Conservation (phyloP, 345 rosid genomes). For the Salix arbutifolia region DNA sequence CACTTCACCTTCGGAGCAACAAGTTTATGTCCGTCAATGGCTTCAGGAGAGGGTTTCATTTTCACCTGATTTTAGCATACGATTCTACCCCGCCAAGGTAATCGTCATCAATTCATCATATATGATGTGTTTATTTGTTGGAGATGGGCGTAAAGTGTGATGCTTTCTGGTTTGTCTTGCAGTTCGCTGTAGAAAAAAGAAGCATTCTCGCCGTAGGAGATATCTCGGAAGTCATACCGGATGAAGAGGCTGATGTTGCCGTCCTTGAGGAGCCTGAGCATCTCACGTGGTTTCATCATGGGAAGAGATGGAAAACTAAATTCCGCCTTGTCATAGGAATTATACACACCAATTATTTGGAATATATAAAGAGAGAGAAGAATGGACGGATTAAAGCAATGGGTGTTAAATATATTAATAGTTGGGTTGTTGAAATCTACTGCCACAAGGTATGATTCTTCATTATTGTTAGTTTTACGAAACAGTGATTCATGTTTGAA, state of each 20-base stretch:
- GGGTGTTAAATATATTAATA: slow-evolving; percentile 55
- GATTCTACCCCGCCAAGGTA: slow-evolving; percentile 90
- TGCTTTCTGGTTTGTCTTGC: slow-evolving; percentile 18
- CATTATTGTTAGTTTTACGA: not conserved
- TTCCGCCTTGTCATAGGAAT: slow-evolving; percentile 73
- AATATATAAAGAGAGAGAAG: slow-evolving; percentile 80
- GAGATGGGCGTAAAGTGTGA: not conserved
- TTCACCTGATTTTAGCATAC: slow-evolving; percentile 41
- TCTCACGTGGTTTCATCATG: slow-evolving; percentile 99
- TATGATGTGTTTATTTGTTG: not conserved
- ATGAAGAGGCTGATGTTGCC: slow-evolving; percentile 81
- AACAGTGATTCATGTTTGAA: not conserved
- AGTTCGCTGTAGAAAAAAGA: slow-evolving; percentile 84
- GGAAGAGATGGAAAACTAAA: slow-evolving; percentile 84
- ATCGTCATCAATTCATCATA: not conserved
- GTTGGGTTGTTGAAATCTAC: slow-evolving; percentile 80
- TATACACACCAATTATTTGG: slow-evolving; percentile 89
- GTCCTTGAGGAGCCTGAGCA: slow-evolving; percentile 99
- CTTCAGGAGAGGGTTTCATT: slow-evolving; percentile 69
- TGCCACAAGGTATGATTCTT: slow-evolving; percentile 76
- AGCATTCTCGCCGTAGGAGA: slow-evolving; percentile 92
- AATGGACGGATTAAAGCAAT: slow-evolving; percentile 62
- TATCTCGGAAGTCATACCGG: slow-evolving; percentile 63
- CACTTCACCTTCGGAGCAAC: slow-evolving; percentile 64
- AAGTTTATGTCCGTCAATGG: slow-evolving; percentile 67